Evolutionary conservation across 192 early-diverging fungal species (phyloP).

Genomic region (Geranomyces variabilis): DNA sequence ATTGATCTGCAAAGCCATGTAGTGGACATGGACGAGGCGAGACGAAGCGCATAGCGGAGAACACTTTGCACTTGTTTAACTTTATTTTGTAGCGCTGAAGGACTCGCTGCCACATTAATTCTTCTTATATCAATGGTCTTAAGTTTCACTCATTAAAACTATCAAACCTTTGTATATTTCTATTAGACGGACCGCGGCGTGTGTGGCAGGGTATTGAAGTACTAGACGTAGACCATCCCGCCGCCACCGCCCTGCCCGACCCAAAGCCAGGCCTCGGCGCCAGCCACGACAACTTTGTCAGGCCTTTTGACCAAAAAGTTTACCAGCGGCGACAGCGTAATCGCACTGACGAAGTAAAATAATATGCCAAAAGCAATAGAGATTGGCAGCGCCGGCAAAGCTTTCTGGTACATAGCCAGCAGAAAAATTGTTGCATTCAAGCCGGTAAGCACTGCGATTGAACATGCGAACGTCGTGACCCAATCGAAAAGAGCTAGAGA

Average conservation of each 20-base stretch:
- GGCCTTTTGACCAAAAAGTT: conserved; percentile 19
- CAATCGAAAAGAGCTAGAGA: conserved; percentile 72
- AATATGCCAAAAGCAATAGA: conserved; percentile 84
- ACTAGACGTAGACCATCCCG: conserved; percentile 46
- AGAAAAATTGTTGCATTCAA: conserved; percentile 87
- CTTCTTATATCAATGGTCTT: too few relatives aligned
- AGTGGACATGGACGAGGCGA: conserved; percentile 2
- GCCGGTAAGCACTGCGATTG: conserved; percentile 80
- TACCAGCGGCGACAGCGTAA: conserved; percentile 49
- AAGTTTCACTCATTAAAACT: too few relatives aligned
- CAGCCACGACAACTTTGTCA: neutral
- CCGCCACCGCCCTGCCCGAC: conserved; percentile 42
- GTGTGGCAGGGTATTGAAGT: too few relatives aligned
- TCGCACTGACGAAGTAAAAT: conserved; percentile 70
- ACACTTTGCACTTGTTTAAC: too few relatives aligned
- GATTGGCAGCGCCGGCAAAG: conserved; percentile 84
- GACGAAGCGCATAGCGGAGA: neutral
- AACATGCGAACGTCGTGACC: conserved; percentile 78
- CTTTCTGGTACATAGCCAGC: conserved; percentile 78
- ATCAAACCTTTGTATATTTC: too few relatives aligned
- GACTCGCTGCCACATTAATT: too few relatives aligned
- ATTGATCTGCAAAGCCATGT: conserved; percentile 6
- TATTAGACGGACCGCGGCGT: too few relatives aligned
- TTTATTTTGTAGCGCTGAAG: too few relatives aligned
- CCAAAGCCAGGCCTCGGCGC: conserved; percentile 38